phyloP scores from a whole-genome alignment of 148 eudicot genomes.

The Pharnaceum exiguum region DNA sequence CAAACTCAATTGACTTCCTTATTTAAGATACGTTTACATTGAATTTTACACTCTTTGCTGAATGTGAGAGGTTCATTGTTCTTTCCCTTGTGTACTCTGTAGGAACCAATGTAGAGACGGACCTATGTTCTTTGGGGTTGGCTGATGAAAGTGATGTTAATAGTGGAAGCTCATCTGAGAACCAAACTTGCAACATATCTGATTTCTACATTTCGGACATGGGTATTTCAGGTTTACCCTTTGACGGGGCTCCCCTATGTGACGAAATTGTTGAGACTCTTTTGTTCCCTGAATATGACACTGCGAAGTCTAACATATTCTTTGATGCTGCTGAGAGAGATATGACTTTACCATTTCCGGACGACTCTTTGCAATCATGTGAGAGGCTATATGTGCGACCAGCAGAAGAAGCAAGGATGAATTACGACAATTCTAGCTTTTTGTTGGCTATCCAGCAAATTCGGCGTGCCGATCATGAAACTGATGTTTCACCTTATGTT shows the following conservation, averaged over 20 bases:
- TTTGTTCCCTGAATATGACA: constrained; percentile 50
- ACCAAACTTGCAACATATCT: constrained; percentile 62
- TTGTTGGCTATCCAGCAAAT: constrained; percentile 74
- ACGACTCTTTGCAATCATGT: constrained; percentile 44
- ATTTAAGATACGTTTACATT: too few relatives aligned
- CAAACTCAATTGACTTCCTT: too few relatives aligned
- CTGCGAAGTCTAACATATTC: constrained; percentile 46
- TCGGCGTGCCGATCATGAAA: constrained; percentile 52
- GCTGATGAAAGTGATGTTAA: constrained; percentile 68
- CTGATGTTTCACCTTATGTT: constrained; percentile 37
- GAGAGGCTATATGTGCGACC: constrained; percentile 30
- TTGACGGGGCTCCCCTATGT: constrained; percentile 39
- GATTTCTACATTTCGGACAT: constrained; percentile 77
- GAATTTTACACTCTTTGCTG: background rate
- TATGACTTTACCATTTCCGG: constrained; percentile 58
- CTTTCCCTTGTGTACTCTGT: constrained; percentile 4
- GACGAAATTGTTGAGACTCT: constrained; percentile 34
- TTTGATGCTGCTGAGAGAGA: constrained; percentile 54
- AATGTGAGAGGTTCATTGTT: background rate
- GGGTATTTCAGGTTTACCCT: constrained; percentile 60
- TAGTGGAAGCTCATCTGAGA: constrained; percentile 60
- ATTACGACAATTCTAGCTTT: constrained; percentile 59
- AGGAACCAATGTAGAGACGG: constrained; percentile 26
- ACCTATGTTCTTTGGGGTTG: constrained; percentile 15
- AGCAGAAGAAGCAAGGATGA: constrained; percentile 29